A percentile compares a stretch with the other conserved stretches of the same genome.
phyloP scores from a whole-genome alignment of 2,329 filamentous ascomycete genomes.

The Exophiala aquamarina region DNA sequence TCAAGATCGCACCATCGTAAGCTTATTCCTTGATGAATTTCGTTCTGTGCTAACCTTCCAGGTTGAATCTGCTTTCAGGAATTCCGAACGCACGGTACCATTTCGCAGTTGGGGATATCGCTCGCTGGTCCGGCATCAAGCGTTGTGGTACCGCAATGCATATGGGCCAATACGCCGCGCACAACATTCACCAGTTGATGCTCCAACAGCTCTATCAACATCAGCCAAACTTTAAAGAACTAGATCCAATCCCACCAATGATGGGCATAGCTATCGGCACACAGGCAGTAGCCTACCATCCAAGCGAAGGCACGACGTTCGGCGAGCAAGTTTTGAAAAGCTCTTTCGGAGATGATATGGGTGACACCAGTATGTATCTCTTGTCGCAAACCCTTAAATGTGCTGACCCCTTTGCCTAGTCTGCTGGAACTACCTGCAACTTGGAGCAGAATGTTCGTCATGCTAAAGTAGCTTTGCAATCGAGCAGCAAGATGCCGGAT shows the following conservation, averaged over 20 bases:
- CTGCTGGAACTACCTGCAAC: constrained; percentile 56
- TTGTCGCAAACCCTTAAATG: constrained; percentile 6
- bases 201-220: constrained; percentile 37
- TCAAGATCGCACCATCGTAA: constrained; percentile 61
- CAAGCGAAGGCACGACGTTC: constrained; percentile 55
- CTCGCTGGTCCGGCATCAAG: constrained; percentile 75
- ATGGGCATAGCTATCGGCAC: constrained; percentile 72
- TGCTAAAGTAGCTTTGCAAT: too few relatives aligned
- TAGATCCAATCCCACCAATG: constrained; percentile 60
- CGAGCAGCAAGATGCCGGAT: too few relatives aligned
- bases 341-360: constrained; percentile 70
- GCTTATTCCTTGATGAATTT: background rate
- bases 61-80: constrained; percentile 54
- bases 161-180: constrained; percentile 65
- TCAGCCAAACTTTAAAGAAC: constrained; percentile 48
- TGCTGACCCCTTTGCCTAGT: constrained; percentile 38
- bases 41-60: constrained; percentile 28
- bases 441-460: constrained; percentile 36
- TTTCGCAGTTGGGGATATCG: constrained; percentile 69
- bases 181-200: constrained; percentile 67
- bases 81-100: constrained; percentile 61
- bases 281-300: constrained; percentile 64
- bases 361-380: constrained; percentile 52
- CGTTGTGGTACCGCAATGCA: constrained; percentile 75
- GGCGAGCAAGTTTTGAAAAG: constrained; percentile 63